A percentile compares a stretch with the other conserved stretches of the same genome.
Evolutionary conservation across 2,329 filamentous ascomycete genomes (phyloP).

Genomic region (Tothia fuscella): DNA sequence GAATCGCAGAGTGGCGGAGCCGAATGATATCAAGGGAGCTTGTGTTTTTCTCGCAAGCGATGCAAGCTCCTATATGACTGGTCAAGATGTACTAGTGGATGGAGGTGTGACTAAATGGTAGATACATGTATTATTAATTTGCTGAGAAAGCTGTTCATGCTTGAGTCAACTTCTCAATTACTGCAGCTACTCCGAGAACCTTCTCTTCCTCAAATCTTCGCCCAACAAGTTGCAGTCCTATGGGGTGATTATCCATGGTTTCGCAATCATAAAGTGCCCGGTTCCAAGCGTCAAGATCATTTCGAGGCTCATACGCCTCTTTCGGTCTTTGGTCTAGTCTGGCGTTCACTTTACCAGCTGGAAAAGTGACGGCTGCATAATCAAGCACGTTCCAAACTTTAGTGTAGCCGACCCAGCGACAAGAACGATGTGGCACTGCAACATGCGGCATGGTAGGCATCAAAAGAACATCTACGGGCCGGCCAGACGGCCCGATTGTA

Average conservation of each 20-base stretch:
- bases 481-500: slow-evolving; percentile 24
- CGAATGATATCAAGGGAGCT: slow-evolving; percentile 85
- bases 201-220: slow-evolving; percentile 31
- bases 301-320: slow-evolving; percentile 34
- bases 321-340: slow-evolving; percentile 27
- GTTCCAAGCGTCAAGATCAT: slow-evolving; percentile 41
- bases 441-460: slow-evolving; percentile 34
- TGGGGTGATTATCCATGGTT: slow-evolving; percentile 23
- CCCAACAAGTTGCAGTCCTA: slow-evolving; percentile 29
- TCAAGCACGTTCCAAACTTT: slow-evolving; percentile 39
- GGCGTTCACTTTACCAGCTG: slow-evolving; percentile 30
- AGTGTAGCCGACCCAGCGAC: slow-evolving; percentile 34
- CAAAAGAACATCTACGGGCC: slow-evolving; percentile 40
- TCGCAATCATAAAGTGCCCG: slow-evolving; percentile 27
- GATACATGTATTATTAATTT: neutral
- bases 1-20: slow-evolving; percentile 83
- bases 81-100: slow-evolving; percentile 70
- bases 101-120: slow-evolving; percentile 39
- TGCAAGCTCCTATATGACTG: slow-evolving; percentile 40
- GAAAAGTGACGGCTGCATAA: slow-evolving; percentile 34
- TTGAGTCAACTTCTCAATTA: slow-evolving; percentile 19
- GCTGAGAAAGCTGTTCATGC: neutral
- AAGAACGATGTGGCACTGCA: slow-evolving; percentile 28
- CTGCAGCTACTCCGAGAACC: slow-evolving; percentile 26
- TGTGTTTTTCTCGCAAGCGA: slow-evolving; percentile 78